Evolutionary conservation across 73 alveolate species (phyloP), one percentile per base, ranked within the genome.

Genomic region (Paramecium octaurelia): DNA sequence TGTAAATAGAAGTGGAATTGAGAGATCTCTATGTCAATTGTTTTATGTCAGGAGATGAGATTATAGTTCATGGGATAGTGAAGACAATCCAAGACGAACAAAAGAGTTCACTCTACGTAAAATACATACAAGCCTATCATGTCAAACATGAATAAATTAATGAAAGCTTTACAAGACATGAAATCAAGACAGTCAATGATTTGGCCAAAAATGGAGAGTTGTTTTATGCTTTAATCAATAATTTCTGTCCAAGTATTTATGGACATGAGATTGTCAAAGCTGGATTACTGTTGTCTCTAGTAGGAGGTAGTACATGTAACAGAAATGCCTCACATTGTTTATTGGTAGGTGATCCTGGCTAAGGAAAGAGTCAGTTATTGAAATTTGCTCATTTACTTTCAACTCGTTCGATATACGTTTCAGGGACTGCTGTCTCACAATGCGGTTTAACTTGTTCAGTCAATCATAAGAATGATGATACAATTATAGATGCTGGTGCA

Each of bases 251-350:
- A 5, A 71, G 95, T 6, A 97, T 97, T 18, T 97, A 93, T 83
- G 99, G 99, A 18, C 97, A 95, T 73, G 99, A 97, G 44, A 87
- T 95, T 3, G 98, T 96, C 8, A 97, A 97, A 75, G 96, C 98
- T 18, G 99, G 99, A 4, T 86, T 97, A 44, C 59, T 97, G 1
- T 93, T 97, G 18, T 84, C 96, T 16, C 59, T 97, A 1, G 88
- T 96, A 43, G 99, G 99, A n/a, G 99, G 99, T 57, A 54, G 85
- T 71, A 77, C 75, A 31, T 70, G 90, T 35, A 50, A 36, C 90
- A 86, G 96, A 73, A 69, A 91, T 35, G 60, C 91, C 11, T 90
- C 93, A 16, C 96, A 93, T 73, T 75, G 92, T 21, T 57, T 93
- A 27, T 50, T 93, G 20, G 84, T 93, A 40, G 96, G 96, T 21